A percentile compares a stretch with the other conserved stretches of the same genome.
Evolutionary conservation across 2,329 filamentous ascomycete genomes (phyloP).

Genomic region (Ascosphaera apis): DNA sequence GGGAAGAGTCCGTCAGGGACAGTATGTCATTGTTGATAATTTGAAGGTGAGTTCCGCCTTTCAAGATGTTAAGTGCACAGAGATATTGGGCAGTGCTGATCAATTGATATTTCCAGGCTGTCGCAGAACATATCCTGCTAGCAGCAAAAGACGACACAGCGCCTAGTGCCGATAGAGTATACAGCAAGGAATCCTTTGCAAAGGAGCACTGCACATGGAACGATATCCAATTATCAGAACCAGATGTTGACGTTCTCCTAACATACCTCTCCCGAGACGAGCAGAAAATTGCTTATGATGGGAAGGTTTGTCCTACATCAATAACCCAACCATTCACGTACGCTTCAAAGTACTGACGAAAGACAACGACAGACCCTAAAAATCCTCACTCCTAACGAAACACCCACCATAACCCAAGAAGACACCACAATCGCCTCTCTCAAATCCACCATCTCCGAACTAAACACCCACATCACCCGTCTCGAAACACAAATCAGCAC

Average conservation of each 20-base stretch:
- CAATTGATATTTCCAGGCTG: slow-evolving; percentile 16
- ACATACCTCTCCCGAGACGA: slow-evolving; percentile 47
- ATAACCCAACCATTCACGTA: no score
- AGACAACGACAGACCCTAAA: slow-evolving; percentile 53
- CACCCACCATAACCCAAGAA: slow-evolving; percentile 42
- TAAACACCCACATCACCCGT: slow-evolving; percentile 42
- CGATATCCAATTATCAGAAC: slow-evolving; percentile 29
- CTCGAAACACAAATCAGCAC: slow-evolving; percentile 32
- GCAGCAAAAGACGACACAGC: slow-evolving; percentile 21
- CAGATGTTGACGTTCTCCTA: slow-evolving; percentile 47
- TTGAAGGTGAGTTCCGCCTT: slow-evolving; percentile 26
- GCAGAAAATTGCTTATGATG: slow-evolving; percentile 24
- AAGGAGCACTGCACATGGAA: slow-evolving; percentile 28
- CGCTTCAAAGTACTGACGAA: no score
- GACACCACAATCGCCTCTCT: slow-evolving; percentile 66
- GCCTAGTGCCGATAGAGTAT: slow-evolving; percentile 40
- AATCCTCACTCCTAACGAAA: slow-evolving; percentile 34
- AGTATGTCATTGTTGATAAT: slow-evolving; percentile 27
- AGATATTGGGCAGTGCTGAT: no score
- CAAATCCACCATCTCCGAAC: slow-evolving; percentile 43
- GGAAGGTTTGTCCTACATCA: slow-evolving; percentile 15
- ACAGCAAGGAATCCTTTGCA: slow-evolving; percentile 41
- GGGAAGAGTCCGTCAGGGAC: no score
- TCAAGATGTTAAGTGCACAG: not conserved
- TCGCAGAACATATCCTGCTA: slow-evolving; percentile 31